Percentiles rank a stretch among this genome's conserved stretches.
These are phyloP conservation scores for Aspergillus funiculosus DNA, from an alignment of 495 filamentous ascomycete genomes.

Conservation along the genomic window DNA sequence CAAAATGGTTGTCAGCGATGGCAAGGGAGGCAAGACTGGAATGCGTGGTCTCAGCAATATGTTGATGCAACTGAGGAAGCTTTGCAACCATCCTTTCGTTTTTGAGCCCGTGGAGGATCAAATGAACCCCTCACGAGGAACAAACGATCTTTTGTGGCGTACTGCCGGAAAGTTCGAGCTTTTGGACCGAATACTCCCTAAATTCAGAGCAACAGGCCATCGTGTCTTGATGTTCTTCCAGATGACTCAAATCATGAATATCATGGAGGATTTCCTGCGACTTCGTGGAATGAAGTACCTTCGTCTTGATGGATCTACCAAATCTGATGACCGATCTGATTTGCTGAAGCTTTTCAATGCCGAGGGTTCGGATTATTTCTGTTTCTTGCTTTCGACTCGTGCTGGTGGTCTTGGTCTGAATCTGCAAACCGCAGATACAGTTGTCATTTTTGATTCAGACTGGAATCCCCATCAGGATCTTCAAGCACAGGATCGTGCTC, in stretches of 20 bases:
- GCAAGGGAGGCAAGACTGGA: constrained; percentile 91
- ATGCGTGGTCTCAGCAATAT: constrained; percentile 97
- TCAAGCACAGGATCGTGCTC: constrained; percentile 97
- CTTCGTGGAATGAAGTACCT: constrained; percentile 76
- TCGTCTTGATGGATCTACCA: constrained; percentile 91
- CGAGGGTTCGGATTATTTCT: constrained; percentile 85
- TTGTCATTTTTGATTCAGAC: constrained; percentile 99
- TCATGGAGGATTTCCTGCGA: constrained; percentile 98
- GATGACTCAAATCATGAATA: constrained; percentile 99
- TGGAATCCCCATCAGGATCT: constrained; percentile 99
- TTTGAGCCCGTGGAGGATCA: constrained; percentile 97
- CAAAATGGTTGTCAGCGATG: constrained; percentile 87
- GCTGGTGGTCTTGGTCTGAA: constrained; percentile 97
- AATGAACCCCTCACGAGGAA: constrained; percentile 82
- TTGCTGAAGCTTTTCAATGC: constrained; percentile 85
- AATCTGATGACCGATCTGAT: constrained; percentile 93
- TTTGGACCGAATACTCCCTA: constrained; percentile 84
- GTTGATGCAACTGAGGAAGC: constrained; percentile 98
- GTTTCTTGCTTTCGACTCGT: constrained; percentile 97
- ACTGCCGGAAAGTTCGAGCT: constrained; percentile 97
- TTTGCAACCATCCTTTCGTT: constrained; percentile 98
- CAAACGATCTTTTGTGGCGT: constrained; percentile 92
- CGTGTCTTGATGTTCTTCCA: constrained; percentile 99
- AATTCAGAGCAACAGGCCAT: constrained; percentile 83
- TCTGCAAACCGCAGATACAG: constrained; percentile 93